Conservation (phyloP, 345 rosid species). For the Eucalyptus virginea region DNA sequence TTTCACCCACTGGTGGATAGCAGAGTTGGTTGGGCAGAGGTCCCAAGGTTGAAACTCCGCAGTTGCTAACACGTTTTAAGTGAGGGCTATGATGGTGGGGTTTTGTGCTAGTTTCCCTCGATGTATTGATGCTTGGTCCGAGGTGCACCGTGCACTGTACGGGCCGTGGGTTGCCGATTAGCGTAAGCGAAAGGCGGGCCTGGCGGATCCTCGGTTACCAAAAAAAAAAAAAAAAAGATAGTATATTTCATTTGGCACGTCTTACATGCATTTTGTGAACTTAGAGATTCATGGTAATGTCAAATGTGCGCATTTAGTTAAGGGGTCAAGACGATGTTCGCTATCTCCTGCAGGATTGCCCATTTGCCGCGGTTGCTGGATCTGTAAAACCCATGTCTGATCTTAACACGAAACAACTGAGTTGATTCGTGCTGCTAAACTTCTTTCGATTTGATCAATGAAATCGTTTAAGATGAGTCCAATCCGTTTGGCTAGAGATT, state of each 20-base stretch:
- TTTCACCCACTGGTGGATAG: too few relatives aligned
- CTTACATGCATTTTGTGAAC: neutral
- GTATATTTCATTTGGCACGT: neutral
- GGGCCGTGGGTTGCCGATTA: accelerated
- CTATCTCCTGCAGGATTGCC: neutral
- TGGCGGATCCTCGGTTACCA: accelerated
- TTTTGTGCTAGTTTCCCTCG: accelerated
- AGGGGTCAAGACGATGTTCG: neutral
- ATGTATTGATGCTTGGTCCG: accelerated
- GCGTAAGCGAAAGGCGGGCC: too few relatives aligned
- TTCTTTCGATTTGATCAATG: neutral
- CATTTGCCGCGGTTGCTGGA: neutral
- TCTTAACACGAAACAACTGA: neutral
- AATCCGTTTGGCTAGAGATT: neutral
- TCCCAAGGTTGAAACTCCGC: accelerated
- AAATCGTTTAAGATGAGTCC: neutral
- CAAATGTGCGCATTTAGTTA: neutral
- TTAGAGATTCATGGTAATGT: neutral
- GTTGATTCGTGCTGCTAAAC: neutral
- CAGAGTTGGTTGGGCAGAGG: too few relatives aligned
- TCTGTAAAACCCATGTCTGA: neutral
- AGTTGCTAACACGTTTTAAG: too few relatives aligned
- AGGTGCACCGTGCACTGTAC: too few relatives aligned
- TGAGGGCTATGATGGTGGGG: accelerated
- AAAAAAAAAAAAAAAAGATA: too few relatives aligned